phyloP scores from a whole-genome alignment of 2,329 filamentous ascomycete species.

The Curvularia lunata region DNA sequence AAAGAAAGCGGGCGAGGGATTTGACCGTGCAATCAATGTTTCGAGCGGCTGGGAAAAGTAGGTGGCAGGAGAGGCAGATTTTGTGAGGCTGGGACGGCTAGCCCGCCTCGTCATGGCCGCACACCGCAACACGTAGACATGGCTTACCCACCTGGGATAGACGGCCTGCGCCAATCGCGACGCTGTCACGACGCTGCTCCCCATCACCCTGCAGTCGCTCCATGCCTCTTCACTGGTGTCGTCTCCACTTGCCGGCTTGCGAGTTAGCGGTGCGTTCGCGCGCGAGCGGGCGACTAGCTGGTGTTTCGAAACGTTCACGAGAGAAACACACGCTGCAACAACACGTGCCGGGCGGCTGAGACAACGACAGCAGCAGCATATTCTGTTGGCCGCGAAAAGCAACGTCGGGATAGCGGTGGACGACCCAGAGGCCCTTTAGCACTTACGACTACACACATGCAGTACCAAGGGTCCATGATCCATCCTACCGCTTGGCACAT shows the following conservation, averaged over 20 bases:
- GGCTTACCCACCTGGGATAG: slow-evolving; percentile 14
- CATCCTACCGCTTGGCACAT: neutral
- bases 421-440: too few relatives aligned
- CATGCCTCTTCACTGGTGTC: slow-evolving; percentile 1
- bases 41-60: slow-evolving; percentile 19
- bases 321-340: neutral
- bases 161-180: slow-evolving; percentile 3
- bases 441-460: neutral
- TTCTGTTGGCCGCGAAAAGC: neutral
- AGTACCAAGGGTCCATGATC: neutral
- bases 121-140: slow-evolving; percentile 35
- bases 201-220: slow-evolving; percentile 6
- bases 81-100: slow-evolving; percentile 28
- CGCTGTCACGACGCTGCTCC: neutral
- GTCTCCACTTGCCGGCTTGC: slow-evolving; percentile 3
- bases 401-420: neutral
- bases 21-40: slow-evolving; percentile 21
- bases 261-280: neutral
- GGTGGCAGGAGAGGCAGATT: slow-evolving; percentile 19
- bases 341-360: neutral
- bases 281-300: neutral
- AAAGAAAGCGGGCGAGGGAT: slow-evolving; percentile 22
- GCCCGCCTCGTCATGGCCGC: slow-evolving; percentile 25
- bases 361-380: neutral
- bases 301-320: neutral